Base-by-base conservation (phyloP, 2,329 filamentous ascomycete genomes). In the Alternaria solani region DNA sequence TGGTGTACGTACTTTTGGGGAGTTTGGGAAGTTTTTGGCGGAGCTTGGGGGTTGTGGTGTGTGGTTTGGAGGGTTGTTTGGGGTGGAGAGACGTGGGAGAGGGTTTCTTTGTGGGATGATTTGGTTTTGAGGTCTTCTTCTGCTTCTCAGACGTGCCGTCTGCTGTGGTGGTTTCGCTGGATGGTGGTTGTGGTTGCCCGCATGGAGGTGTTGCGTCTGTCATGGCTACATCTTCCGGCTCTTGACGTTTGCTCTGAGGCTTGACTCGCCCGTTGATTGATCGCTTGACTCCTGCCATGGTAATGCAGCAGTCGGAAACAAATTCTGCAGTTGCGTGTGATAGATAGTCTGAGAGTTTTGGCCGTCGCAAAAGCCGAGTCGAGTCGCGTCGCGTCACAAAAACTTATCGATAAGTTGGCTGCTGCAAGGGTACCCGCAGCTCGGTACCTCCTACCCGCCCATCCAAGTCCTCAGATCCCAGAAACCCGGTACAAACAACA, bases 271-370 rank as follows among this genome's bases (percentile, higher is more conserved):
- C 73, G 41, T 63, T 65, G 7, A 57, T 54, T 1, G 69, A 69
- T 41, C 73, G 60, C 44, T 76, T 76, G 49, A 72, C 68, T 41
- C 66, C 68, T 53, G 67, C 61, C 65, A 68, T 72, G 11, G 18
- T 55, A 16, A 28, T 23, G 20, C 32, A 26, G 11, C 23, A 12
- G n/a, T 25, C 20, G 47, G 28, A 14, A 20, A 23, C 7, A 38
- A 7, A 48, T 18, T 36, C 14, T 18, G 23, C 26, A 25, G 3
- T n/a, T 18, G 18, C 18, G 18, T 20, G n/a, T 20, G 12, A 39
- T n/a, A 4, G 12, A 39, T n/a, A 4, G 18, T 11, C 38, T 3
- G 18, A 23, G 25, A n/a, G n/a, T 41, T 23, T 14, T n/a, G n/a
- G 20, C 32, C 14, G 46, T 57, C 39, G 55, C 46, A 54, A 39